Base-by-base conservation (phyloP, 306 rosid genomes). In the Prunus davidiana region DNA sequence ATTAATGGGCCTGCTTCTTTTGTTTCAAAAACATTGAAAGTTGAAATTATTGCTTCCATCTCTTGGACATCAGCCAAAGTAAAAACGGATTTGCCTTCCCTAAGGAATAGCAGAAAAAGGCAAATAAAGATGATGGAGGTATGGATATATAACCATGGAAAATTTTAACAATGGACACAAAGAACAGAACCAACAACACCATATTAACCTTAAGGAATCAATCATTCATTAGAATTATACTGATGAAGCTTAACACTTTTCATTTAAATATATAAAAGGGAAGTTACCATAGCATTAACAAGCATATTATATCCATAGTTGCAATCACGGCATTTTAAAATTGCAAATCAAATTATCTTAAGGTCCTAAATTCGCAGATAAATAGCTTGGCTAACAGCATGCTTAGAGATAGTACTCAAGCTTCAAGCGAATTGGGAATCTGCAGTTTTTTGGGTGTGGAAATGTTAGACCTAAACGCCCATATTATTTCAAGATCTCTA, bases 1-100 rank as follows among this genome's bases (percentile, higher is more conserved):
- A 94, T 79, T 69, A 94, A 80, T 20, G 96, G 98, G 50, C 95
- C 89, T 28, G 93, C 89, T 87, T 90, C 98, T 79, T 92, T 89
- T 55, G 86, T 82, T 82, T 90, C 95, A 84, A 82, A 87, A 70
- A 76, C 85, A 80, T 67, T 89, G 79, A 92, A 83, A 65, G 90
- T 87, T 76, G 96, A 89, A 73, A 94, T 71, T 79, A 90, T 54
- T 64, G 88, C 86, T 80, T 94, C 97, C 91, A 92, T 92, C 91
- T 92, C 95, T 85, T 86, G 96, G 76, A 94, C 76, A 60, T 94
- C 93, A 71, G 74, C 71, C 84, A 85, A 49, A 58, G 92, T 82
- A 80, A 87, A 86, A 76, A 72, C 71, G 82, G 82, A 72, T 41
- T 69, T 79, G 61, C 90, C 87, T 56, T 89, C 70, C 91, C 97